These are phyloP conservation scores for Candida quercuum DNA, from an alignment of 805 yeast species.

Conservation along the genomic window DNA sequence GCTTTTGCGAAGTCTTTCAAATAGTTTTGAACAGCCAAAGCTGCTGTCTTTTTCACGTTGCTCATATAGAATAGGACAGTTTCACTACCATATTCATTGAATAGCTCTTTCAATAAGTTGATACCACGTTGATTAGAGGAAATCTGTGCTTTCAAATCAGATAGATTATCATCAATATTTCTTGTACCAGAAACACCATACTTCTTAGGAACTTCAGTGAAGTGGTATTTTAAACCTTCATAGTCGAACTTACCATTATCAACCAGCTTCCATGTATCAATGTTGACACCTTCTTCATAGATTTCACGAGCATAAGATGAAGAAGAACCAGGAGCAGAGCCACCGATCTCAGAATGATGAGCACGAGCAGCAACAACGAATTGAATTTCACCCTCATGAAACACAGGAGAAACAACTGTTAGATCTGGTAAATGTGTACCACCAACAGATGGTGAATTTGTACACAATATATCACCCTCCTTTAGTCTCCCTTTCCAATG, in stretches of 20 bases:
- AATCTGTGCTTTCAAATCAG: slow-evolving; percentile 43
- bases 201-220: slow-evolving; percentile 40
- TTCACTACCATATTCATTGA: slow-evolving; percentile 37
- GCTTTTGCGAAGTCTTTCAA: slow-evolving; percentile 35
- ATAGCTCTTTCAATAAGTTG: slow-evolving; percentile 35
- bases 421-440: slow-evolving; percentile 48
- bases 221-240: slow-evolving; percentile 39
- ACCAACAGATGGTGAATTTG: slow-evolving; percentile 39
- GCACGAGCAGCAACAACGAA: slow-evolving; percentile 56
- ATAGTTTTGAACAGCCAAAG: slow-evolving; percentile 36
- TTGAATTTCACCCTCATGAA: slow-evolving; percentile 37
- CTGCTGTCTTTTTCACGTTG: slow-evolving; percentile 41
- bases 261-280: slow-evolving; percentile 47
- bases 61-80: slow-evolving; percentile 43
- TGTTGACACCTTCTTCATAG: slow-evolving; percentile 52
- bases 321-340: slow-evolving; percentile 54
- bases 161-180: slow-evolving; percentile 46
- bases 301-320: slow-evolving; percentile 49
- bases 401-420: slow-evolving; percentile 54
- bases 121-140: slow-evolving; percentile 52
- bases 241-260: slow-evolving; percentile 46
- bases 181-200: slow-evolving; percentile 54
- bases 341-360: slow-evolving; percentile 61
- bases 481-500: slow-evolving; percentile 33
- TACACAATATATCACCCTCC: slow-evolving; percentile 38